Percentiles rank a stretch among this genome's conserved stretches.
phyloP scores from a whole-genome alignment of 192 early-diverging fungal genomes.

The Entrophospora sp. region DNA sequence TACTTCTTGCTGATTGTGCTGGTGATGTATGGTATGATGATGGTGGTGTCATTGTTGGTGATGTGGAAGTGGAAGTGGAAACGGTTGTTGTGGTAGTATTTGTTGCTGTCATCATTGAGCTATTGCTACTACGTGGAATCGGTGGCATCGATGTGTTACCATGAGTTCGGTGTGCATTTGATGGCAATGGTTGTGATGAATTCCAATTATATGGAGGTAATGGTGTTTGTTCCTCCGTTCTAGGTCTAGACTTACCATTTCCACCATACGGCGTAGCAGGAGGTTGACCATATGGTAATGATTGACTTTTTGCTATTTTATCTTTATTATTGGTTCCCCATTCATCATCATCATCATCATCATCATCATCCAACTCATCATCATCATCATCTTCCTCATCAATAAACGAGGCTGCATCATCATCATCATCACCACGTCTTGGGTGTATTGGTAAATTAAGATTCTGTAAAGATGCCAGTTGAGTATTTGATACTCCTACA shows the following conservation, averaged over 20 bases:
- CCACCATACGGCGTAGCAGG: constrained; percentile 23
- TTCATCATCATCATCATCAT: constrained; percentile 26
- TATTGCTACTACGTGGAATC: constrained; percentile 24
- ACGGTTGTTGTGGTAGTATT: background rate
- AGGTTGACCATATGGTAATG: constrained; percentile 30
- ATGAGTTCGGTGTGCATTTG: constrained; percentile 11
- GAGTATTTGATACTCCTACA: constrained; percentile 31
- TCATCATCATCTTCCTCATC: constrained; percentile 43
- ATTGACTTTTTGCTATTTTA: constrained; percentile 25
- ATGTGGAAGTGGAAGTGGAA: background rate
- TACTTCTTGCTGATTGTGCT: constrained; percentile 31
- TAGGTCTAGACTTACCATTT: constrained; percentile 25
- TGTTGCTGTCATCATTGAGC: constrained; percentile 26
- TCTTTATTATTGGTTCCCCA: constrained; percentile 11
- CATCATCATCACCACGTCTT: constrained; percentile 22
- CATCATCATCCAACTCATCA: constrained; percentile 31
- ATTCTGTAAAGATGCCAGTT: constrained; percentile 23
- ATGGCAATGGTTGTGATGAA: constrained; percentile 13
- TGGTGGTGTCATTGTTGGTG: constrained; percentile 27
- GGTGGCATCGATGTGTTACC: constrained; percentile 31
- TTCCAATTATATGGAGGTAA: constrained; percentile 27
- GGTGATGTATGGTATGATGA: constrained; percentile 48
- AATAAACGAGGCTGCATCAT: constrained; percentile 21
- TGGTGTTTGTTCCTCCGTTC: constrained; percentile 29
- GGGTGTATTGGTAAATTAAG: constrained; percentile 18